These are phyloP conservation scores for Amanita molliuscula DNA, from an alignment of 768 basidiomycete genomes.

Conservation along the genomic window DNA sequence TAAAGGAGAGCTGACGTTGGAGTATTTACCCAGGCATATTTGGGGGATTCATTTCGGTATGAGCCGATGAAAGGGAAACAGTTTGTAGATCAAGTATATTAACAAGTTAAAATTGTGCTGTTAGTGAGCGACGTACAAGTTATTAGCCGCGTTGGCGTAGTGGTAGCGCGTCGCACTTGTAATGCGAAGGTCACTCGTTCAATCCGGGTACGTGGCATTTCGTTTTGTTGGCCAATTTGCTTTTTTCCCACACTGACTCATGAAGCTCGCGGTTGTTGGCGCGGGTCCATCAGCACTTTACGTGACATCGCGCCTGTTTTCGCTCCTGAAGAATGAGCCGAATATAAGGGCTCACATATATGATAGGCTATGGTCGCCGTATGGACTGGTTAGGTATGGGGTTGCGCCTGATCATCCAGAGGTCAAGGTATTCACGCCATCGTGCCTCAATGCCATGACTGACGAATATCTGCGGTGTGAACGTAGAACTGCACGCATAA, in stretches of 20 bases:
- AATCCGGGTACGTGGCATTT: conserved; percentile 32
- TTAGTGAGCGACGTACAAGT: too few species aligned
- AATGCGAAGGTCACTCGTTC: conserved; percentile 38
- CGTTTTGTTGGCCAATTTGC: conserved; percentile 8
- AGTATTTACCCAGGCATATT: not conserved
- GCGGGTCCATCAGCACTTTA: conserved; percentile 97
- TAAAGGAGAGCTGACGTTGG: not conserved
- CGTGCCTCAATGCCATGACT: conserved; percentile 2
- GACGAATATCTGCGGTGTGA: conserved; percentile 1
- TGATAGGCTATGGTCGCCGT: conserved; percentile 89
- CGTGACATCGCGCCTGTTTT: conserved; percentile 78
- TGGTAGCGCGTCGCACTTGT: conserved; percentile 36
- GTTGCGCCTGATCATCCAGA: conserved; percentile 98
- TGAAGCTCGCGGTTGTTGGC: conserved; percentile 88
- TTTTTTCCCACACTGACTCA: not conserved
- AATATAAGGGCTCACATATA: conserved; percentile 67
- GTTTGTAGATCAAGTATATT: not conserved
- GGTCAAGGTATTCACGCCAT: conserved; percentile 61
- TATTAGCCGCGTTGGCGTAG: conserved; percentile 26
- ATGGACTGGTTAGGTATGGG: conserved; percentile 91
- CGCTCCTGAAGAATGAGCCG: conserved; percentile 29
- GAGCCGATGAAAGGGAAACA: not conserved
- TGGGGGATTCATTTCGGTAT: not conserved
- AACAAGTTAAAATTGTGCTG: not conserved
- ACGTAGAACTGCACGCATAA: conserved; percentile 90